Percentiles rank a stretch among this genome's conserved stretches.
Evolutionary conservation across 2,329 filamentous ascomycete genomes (phyloP).

Genomic region (Claviceps cyperi): DNA sequence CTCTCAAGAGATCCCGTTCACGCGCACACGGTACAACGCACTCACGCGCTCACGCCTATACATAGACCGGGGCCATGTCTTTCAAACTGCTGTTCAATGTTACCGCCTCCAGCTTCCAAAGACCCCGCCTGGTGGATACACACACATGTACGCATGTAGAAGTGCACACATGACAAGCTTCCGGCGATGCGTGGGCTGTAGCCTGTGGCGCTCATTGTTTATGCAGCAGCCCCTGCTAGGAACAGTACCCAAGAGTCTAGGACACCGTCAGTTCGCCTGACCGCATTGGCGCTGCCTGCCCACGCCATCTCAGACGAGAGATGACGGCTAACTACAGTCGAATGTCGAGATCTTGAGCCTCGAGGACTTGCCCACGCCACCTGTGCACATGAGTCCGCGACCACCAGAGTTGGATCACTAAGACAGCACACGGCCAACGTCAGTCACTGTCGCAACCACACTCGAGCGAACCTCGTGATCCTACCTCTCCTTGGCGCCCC

Average conservation of each 20-base stretch:
- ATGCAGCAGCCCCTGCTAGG: not conserved
- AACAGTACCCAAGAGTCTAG: too few relatives aligned
- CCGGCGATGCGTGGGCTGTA: not conserved
- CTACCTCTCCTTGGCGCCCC: not conserved
- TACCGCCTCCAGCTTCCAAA: not conserved
- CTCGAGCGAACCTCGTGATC: not conserved
- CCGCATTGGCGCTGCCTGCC: too few relatives aligned
- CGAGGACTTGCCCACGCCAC: not conserved
- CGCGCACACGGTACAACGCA: not conserved
- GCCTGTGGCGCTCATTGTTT: not conserved
- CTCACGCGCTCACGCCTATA: too few relatives aligned
- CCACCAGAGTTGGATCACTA: not conserved
- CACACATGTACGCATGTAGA: too few relatives aligned
- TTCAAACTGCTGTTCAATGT: too few relatives aligned
- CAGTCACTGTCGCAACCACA: not conserved
- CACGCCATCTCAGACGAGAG: not conserved
- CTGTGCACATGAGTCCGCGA: not conserved
- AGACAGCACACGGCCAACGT: not conserved
- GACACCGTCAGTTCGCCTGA: too few relatives aligned
- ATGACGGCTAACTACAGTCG: not conserved
- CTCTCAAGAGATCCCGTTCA: not conserved
- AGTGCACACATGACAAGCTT: too few relatives aligned
- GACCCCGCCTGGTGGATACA: not conserved
- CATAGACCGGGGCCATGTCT: too few relatives aligned
- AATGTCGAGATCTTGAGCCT: not conserved